Percentiles rank a stretch among this genome's conserved stretches.
Evolutionary conservation across 208 protist genomes (phyloP).

Genomic region (Wallacemonas collosoma): DNA sequence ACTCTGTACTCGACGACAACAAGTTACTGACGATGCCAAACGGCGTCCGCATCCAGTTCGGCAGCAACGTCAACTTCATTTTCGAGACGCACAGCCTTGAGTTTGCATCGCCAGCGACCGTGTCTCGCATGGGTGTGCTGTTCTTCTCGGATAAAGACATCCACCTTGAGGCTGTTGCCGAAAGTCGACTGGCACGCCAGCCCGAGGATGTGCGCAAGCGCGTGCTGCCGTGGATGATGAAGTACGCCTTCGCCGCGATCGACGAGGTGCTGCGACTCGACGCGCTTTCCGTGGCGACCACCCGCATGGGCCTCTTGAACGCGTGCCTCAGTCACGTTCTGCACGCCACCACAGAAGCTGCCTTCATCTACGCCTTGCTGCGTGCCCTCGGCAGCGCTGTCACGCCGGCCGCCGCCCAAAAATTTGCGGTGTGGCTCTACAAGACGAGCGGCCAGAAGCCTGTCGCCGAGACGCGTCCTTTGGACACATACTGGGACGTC

Average conservation of each 20-base stretch:
- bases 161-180: slow-evolving; percentile 81
- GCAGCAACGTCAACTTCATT: slow-evolving; percentile 94
- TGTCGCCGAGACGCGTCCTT: slow-evolving; percentile 67
- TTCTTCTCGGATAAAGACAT: slow-evolving; percentile 96
- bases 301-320: slow-evolving; percentile 92
- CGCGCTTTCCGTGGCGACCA: slow-evolving; percentile 86
- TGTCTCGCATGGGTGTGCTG: slow-evolving; percentile 97
- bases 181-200: slow-evolving; percentile 70
- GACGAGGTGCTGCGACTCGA: slow-evolving; percentile 62
- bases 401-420: slow-evolving; percentile 46
- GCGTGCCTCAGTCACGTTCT: slow-evolving; percentile 70
- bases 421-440: slow-evolving; percentile 88
- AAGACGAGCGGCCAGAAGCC: slow-evolving; percentile 75
- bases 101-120: slow-evolving; percentile 99
- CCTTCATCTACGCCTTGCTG: slow-evolving; percentile 76
- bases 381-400: slow-evolving; percentile 62
- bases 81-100: slow-evolving; percentile 98
- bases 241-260: slow-evolving; percentile 84
- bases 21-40: slow-evolving; percentile 98
- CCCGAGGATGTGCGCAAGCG: slow-evolving; percentile 36
- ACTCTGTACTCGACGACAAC: slow-evolving; percentile 99
- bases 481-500: slow-evolving; percentile 86
- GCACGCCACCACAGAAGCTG: slow-evolving; percentile 50
- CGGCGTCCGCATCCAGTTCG: slow-evolving; percentile 97
- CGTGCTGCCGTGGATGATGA: slow-evolving; percentile 71